Conservation (phyloP, 306 rosid species). For the Boehmeria nivea region DNA sequence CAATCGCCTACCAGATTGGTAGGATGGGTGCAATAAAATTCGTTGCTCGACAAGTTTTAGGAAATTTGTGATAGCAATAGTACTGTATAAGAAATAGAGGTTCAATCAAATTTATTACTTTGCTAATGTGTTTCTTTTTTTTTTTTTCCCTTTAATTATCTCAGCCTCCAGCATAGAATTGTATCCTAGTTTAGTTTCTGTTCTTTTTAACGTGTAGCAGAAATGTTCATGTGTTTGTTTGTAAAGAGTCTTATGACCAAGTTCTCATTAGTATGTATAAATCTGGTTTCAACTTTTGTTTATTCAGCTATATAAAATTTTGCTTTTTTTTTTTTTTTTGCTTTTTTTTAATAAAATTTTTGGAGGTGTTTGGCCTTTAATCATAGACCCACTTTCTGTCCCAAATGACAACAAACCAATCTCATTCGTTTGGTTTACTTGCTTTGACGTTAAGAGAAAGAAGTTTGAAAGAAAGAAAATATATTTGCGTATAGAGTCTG, state of each 20-base stretch:
- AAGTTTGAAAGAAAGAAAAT: too few relatives aligned
- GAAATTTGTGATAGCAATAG: slow-evolving; percentile 39
- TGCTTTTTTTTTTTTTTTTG: neutral
- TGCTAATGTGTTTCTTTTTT: slow-evolving; percentile 16
- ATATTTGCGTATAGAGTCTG: too few relatives aligned
- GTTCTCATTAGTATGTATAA: slow-evolving; percentile 29
- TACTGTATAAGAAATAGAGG: slow-evolving; percentile 33
- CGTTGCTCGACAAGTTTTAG: too few relatives aligned
- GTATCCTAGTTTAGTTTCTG: slow-evolving; percentile 24
- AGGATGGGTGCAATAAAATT: slow-evolving; percentile 29
- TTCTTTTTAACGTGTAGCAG: slow-evolving; percentile 27
- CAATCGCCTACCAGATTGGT: slow-evolving; percentile 22
- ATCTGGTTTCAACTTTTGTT: slow-evolving; percentile 9
- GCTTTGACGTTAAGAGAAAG: too few relatives aligned
- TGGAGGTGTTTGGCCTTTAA: neutral
- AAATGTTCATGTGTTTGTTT: slow-evolving; percentile 27
- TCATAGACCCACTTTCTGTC: too few relatives aligned
- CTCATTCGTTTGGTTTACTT: too few relatives aligned
- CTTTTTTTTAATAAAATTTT: neutral
- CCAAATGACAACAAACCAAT: too few relatives aligned
- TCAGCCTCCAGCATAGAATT: slow-evolving; percentile 33
- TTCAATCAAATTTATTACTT: slow-evolving; percentile 21
- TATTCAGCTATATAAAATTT: slow-evolving; percentile 9
- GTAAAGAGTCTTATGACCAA: slow-evolving; percentile 22
- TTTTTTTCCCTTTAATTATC: neutral